Evolutionary conservation across 78 protist genomes (phyloP).

Genomic region (Bigelowiella natans): DNA sequence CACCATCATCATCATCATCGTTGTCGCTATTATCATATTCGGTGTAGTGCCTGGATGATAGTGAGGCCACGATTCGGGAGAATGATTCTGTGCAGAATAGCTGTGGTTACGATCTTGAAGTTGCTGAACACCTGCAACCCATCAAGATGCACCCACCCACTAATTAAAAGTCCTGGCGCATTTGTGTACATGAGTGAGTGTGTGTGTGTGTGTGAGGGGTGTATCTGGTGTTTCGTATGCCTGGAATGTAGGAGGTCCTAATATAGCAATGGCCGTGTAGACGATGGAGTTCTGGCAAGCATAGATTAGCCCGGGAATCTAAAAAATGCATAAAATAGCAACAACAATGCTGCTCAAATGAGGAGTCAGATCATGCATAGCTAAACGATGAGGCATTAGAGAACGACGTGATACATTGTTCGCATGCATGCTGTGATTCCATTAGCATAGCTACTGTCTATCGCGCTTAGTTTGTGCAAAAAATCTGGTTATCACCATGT

Average conservation of each 20-base stretch:
- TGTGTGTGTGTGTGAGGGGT: background rate
- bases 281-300: background rate
- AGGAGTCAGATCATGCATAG: no score
- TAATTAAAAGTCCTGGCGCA: background rate
- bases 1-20: no score
- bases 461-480: no score
- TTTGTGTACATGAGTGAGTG: background rate
- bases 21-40: no score
- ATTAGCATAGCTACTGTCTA: no score
- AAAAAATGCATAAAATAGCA: no score
- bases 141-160: background rate
- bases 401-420: no score
- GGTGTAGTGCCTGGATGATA: background rate
- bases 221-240: background rate
- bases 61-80: background rate
- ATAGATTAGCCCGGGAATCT: background rate
- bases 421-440: no score
- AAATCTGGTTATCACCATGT: no score
- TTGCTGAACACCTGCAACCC: background rate
- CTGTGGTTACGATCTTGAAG: background rate
- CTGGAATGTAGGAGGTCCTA: background rate
- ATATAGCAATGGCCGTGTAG: background rate
- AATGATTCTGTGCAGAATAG: background rate
- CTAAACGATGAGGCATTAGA: no score
- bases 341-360: no score